Evolutionary conservation across 441 rosid genomes (phyloP).

Genomic region (Syzygium syzygioides): DNA sequence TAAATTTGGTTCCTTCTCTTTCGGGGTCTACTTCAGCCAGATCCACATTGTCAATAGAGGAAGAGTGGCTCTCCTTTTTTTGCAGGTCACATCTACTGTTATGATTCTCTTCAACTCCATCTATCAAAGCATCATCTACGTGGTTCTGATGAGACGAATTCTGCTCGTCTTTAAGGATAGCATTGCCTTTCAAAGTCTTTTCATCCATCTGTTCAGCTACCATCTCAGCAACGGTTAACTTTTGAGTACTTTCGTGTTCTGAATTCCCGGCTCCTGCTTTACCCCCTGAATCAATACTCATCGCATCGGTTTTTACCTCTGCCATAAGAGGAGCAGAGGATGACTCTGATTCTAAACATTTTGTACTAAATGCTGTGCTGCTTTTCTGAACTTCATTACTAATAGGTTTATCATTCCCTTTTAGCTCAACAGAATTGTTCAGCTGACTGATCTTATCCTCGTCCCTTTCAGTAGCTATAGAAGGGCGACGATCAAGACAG

Average conservation of each 20-base stretch:
- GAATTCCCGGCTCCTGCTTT: conserved; percentile 26
- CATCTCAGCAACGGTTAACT: conserved; percentile 36
- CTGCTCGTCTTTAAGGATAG: conserved; percentile 21
- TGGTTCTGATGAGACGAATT: conserved; percentile 23
- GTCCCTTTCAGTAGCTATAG: conserved; percentile 26
- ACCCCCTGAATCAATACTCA: conserved; percentile 38
- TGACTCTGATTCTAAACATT: conserved; percentile 61
- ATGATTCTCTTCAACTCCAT: conserved; percentile 37
- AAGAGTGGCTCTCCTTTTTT: conserved; percentile 38
- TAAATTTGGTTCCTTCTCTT: conserved; percentile 20
- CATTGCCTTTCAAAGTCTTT: conserved; percentile 23
- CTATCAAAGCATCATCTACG: conserved; percentile 23
- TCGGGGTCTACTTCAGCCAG: conserved; percentile 23
- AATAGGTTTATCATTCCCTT: conserved; percentile 27
- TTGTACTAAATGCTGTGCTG: conserved; percentile 29
- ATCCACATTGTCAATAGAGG: conserved; percentile 29
- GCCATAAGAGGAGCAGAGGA: conserved; percentile 55
- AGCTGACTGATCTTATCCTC: conserved; percentile 34
- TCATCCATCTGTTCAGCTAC: conserved; percentile 34
- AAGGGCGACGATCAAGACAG: conserved; percentile 31
- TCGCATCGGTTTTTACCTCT: conserved; percentile 38
- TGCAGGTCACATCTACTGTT: conserved; percentile 28
- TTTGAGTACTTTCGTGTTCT: conserved; percentile 32
- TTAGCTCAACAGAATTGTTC: conserved; percentile 39
- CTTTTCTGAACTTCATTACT: conserved; percentile 33